These are phyloP conservation scores for Ogataea angusta DNA, from an alignment of 805 yeast genomes.

Conservation along the genomic window DNA sequence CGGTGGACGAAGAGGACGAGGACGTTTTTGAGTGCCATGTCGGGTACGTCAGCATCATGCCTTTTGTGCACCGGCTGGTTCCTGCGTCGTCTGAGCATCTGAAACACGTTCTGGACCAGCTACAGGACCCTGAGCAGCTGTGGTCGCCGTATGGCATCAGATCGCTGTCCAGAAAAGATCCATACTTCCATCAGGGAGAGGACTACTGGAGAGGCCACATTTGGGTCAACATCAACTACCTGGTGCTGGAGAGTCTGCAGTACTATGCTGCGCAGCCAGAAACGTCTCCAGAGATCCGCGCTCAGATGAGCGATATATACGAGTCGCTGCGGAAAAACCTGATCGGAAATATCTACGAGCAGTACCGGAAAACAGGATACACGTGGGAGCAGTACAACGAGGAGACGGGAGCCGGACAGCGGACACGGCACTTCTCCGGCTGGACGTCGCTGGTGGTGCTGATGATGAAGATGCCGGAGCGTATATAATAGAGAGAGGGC, in stretches of 20 bases:
- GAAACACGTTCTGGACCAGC: conserved; percentile 48
- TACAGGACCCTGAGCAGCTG: conserved; percentile 68
- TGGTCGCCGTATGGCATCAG: conserved; percentile 81
- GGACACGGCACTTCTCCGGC: conserved; percentile 88
- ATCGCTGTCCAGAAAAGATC: conserved; percentile 68
- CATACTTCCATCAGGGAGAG: conserved; percentile 70
- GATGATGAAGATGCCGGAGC: conserved; percentile 75
- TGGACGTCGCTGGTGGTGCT: conserved; percentile 85
- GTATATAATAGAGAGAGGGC: conserved; percentile 5
- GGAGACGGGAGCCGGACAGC: conserved; percentile 65
- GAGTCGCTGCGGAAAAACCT: conserved; percentile 58
- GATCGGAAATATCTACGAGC: conserved; percentile 61
- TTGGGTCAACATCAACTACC: conserved; percentile 89
- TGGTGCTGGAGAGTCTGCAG: conserved; percentile 66
- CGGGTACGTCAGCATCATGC: conserved; percentile 85
- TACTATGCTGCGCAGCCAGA: conserved; percentile 46
- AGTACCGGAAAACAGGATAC: conserved; percentile 74
- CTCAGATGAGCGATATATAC: conserved; percentile 50
- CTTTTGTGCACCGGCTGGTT: conserved; percentile 71
- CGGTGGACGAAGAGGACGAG: conserved; percentile 73
- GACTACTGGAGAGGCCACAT: conserved; percentile 95
- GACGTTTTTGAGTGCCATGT: conserved; percentile 71
- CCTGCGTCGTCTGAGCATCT: conserved; percentile 47
- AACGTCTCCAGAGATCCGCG: conserved; percentile 30
- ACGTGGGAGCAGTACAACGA: conserved; percentile 93